These are phyloP conservation scores for Mycena citricolor DNA, from an alignment of 1,284 basidiomycete species.

Conservation along the genomic window DNA sequence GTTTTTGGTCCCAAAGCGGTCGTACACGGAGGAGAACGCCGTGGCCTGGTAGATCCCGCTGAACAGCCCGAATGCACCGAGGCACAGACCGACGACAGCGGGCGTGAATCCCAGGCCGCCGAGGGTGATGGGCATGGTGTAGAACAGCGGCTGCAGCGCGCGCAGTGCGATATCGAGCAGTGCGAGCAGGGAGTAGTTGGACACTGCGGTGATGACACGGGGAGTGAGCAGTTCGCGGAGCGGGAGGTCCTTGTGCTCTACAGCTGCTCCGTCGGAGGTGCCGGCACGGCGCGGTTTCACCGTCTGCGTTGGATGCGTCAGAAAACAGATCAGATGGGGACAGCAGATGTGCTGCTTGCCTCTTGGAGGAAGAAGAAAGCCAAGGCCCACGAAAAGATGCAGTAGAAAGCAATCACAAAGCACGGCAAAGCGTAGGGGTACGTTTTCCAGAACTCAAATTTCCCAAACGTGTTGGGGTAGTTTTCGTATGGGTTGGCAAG, in stretches of 20 bases:
- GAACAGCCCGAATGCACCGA: constrained; percentile 26
- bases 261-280: not conserved
- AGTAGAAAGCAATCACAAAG: constrained; percentile 58
- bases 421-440: constrained; percentile 81
- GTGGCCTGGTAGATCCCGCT: constrained; percentile 30
- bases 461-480: constrained; percentile 32
- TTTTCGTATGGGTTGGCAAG: constrained; percentile 36
- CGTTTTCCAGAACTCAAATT: constrained; percentile 55
- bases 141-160: constrained; percentile 34
- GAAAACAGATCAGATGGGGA: not conserved
- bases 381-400: constrained; percentile 51
- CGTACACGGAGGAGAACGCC: constrained; percentile 27
- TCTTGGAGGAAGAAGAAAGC: constrained; percentile 60
- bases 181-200: constrained; percentile 32
- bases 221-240: constrained; percentile 15
- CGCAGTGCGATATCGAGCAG: constrained; percentile 33
- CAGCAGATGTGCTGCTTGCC: constrained; percentile 1
- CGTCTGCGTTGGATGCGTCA: not conserved
- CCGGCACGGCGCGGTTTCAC: not conserved
- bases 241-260: too few relatives aligned
- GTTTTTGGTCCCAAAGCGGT: constrained; percentile 27
- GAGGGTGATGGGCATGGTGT: constrained; percentile 27
- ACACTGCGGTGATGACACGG: constrained; percentile 20
- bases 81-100: constrained; percentile 26
- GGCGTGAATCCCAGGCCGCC: constrained; percentile 34